Conservation (phyloP, 2,329 filamentous ascomycete species). For the Pestalotiopsis sp. region DNA sequence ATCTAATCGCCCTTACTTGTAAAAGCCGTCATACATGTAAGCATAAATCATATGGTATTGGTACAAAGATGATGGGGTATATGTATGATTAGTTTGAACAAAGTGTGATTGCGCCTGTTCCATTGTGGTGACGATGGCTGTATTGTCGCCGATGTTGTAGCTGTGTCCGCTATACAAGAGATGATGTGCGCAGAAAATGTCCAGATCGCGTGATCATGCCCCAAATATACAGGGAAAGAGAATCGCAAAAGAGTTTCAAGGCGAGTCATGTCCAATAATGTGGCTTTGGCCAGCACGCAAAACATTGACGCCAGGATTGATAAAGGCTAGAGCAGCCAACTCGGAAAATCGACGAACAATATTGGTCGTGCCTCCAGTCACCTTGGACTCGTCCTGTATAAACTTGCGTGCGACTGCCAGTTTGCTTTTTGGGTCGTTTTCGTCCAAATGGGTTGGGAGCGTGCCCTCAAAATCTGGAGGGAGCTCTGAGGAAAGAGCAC, state of each 20-base stretch:
- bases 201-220: neutral
- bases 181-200: neutral
- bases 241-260: neutral
- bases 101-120: too few relatives aligned
- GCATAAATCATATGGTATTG: too few relatives aligned
- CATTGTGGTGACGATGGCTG: too few relatives aligned
- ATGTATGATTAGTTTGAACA: too few relatives aligned
- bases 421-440: slow-evolving; percentile 66
- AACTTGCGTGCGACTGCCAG: slow-evolving; percentile 70
- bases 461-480: slow-evolving; percentile 58
- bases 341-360: slow-evolving; percentile 70
- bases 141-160: too few relatives aligned
- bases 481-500: slow-evolving; percentile 69
- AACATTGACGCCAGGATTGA: slow-evolving; percentile 53
- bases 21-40: too few relatives aligned
- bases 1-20: too few relatives aligned
- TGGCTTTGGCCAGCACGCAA: neutral
- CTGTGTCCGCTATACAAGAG: too few relatives aligned
- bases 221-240: too few relatives aligned
- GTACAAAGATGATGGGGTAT: too few relatives aligned
- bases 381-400: slow-evolving; percentile 63
- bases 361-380: slow-evolving; percentile 70
- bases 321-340: slow-evolving; percentile 62
- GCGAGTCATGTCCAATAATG: neutral
- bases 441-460: slow-evolving; percentile 61